phyloP scores from a whole-genome alignment of 495 filamentous ascomycete species.

The Xylaria grammica region DNA sequence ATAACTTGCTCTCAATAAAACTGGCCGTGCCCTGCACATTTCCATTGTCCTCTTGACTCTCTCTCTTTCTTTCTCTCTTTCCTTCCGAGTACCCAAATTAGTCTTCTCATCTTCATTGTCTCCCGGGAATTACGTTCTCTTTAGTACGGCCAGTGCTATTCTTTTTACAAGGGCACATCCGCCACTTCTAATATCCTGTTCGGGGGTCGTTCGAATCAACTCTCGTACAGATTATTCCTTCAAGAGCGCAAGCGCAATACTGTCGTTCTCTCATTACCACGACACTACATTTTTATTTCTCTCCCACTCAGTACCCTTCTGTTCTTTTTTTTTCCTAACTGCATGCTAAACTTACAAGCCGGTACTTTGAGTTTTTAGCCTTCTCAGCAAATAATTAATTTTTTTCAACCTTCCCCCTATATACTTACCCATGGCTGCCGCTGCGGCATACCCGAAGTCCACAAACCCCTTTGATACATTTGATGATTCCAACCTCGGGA shows the following conservation, averaged over 20 bases:
- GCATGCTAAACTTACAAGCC: conserved; percentile 28
- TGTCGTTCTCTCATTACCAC: conserved; percentile 7
- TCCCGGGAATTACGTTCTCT: conserved; percentile 10
- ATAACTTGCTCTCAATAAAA: conserved; percentile 12
- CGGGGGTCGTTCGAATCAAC: neutral
- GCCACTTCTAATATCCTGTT: conserved; percentile 5
- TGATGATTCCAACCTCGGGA: conserved; percentile 21
- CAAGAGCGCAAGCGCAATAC: neutral
- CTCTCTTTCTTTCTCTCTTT: neutral
- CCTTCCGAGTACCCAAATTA: neutral
- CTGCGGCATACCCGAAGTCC: conserved; percentile 17
- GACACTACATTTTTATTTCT: neutral
- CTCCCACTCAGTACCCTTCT: neutral
- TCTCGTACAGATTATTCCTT: neutral
- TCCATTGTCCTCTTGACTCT: neutral
- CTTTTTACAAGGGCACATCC: conserved; percentile 1
- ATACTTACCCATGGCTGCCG: conserved; percentile 29
- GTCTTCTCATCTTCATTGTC: conserved; percentile 10
- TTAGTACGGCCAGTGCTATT: neutral
- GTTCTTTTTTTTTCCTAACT: neutral
- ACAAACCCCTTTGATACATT: conserved; percentile 25
- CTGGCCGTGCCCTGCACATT: conserved; percentile 16
- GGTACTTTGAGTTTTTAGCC: conserved; percentile 35
- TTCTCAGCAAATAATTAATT: conserved; percentile 17
- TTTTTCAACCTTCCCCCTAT: conserved; percentile 13